Evolutionary conservation across 805 yeast genomes (phyloP), one percentile per base, ranked within the genome.

Genomic region (Myxozyma nipponensis): DNA sequence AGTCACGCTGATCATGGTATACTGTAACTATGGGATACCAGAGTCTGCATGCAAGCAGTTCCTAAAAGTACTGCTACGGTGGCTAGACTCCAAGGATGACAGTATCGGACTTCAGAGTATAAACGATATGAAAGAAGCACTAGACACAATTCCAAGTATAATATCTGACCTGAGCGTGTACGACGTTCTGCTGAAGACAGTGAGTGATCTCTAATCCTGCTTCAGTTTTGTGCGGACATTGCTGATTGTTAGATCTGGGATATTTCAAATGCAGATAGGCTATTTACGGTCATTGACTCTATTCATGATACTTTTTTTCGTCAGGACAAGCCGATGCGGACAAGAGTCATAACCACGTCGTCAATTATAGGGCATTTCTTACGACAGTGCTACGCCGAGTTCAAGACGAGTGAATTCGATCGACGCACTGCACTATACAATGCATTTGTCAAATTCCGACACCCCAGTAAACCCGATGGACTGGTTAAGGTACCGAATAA

Each of bases 351-450:
- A 6, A 10, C 32, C 4, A 23, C 58, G 5, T 45, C 28, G 15
- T 54, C 58, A 3, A 10, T 52, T 4, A 38, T 54, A 10, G 58
- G 58, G n/a, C 38, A 49, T 15, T 54, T 54, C 24, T 40, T 54
- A 9, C 44, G 58, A 2, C 28, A 39, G n/a, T 52, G 57, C 25
- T 45, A 42, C 32, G 19, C 52, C 32, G 58, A 54, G 40, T 54
- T 52, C 38, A 26, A 25, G 18, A 30, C 44, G 15, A 32, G 47
- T 46, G 45, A 42, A 7, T 52, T 51, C 21, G 43, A 44, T 7
- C 47, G 38, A 5, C 50, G 56, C 4, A 34, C 23, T n/a, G 34
- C 18, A 17, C 47, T 54, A 4, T 54, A 55, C 53, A 30, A 28
- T 15, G 50, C 54, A 15, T 52, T 47, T 34, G 26, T n/a, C 4